Evolutionary conservation across 1,284 basidiomycete species (phyloP).

Genomic region (Apiotrichum montevideense): DNA sequence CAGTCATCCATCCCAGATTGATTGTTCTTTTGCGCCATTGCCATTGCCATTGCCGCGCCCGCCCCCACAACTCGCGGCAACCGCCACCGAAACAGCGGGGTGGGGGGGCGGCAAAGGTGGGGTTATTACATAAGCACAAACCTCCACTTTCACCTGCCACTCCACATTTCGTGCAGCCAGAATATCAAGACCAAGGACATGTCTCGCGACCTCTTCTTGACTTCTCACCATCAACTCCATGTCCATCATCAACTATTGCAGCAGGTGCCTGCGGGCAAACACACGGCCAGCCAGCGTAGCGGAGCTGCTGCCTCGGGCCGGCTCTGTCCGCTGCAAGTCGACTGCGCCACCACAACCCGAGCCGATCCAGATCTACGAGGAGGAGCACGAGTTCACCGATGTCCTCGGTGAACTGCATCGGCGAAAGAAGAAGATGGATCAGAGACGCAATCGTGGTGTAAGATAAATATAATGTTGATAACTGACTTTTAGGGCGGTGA

Average conservation of each 20-base stretch:
- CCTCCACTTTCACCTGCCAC: no score
- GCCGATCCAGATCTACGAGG: conserved; percentile 12
- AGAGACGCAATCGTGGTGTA: conserved; percentile 40
- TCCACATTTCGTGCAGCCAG: no score
- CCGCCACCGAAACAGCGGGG: no score
- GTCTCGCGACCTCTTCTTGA: no score
- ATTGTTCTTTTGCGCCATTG: background rate
- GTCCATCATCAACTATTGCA: background rate
- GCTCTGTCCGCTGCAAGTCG: background rate
- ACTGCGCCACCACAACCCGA: conserved; percentile 1
- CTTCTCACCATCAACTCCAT: no score
- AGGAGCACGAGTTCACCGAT: conserved; percentile 24
- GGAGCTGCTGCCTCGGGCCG: background rate
- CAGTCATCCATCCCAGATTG: background rate
- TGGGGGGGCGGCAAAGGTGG: no score
- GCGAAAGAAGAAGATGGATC: conserved; percentile 37
- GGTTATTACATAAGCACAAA: no score
- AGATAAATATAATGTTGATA: background rate
- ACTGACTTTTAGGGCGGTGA: conserved; percentile 57
- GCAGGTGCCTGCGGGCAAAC: background rate
- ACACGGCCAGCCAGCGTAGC: no score
- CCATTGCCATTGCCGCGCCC: no score
- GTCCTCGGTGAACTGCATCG: conserved; percentile 32
- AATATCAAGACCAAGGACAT: no score
- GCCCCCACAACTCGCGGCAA: no score